Conservation (phyloP, 306 rosid genomes). For the Corylus americana region DNA sequence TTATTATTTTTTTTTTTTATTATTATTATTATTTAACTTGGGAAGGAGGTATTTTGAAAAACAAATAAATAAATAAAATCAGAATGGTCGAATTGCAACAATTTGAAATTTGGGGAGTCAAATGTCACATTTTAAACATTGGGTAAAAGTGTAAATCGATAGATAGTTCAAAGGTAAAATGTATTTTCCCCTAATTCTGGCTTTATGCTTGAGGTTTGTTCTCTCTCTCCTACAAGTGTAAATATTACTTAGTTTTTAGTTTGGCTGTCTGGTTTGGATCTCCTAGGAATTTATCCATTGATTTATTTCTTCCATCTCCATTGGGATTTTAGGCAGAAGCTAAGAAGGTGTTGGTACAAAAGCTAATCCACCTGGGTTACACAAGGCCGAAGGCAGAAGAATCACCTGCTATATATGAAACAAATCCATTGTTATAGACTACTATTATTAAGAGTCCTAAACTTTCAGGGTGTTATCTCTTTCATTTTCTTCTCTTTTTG, state of each 20-base stretch:
- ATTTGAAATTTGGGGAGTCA: too few relatives aligned
- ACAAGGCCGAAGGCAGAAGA: slow-evolving; percentile 48
- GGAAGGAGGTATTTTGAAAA: too few relatives aligned
- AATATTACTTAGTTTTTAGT: background rate
- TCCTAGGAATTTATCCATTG: background rate
- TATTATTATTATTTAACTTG: too few relatives aligned
- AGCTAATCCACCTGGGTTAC: slow-evolving; percentile 69
- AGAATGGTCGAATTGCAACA: too few relatives aligned
- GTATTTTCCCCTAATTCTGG: too few relatives aligned
- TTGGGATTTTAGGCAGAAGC: slow-evolving; percentile 66
- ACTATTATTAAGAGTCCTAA: background rate
- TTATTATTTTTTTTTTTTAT: too few relatives aligned
- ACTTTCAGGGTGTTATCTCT: background rate
- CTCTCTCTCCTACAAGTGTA: too few relatives aligned
- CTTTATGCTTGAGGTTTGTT: too few relatives aligned
- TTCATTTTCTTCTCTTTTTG: background rate
- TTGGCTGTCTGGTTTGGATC: background rate
- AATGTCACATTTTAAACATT: too few relatives aligned
- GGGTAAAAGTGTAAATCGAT: too few relatives aligned
- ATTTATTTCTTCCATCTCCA: slow-evolving; percentile 14
- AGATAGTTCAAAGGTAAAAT: too few relatives aligned
- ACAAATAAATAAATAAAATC: too few relatives aligned
- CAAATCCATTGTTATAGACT: background rate
- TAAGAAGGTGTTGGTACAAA: slow-evolving; percentile 77
- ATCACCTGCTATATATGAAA: slow-evolving; percentile 8